phyloP scores from a whole-genome alignment of 768 basidiomycete species.

The Lactarius indigo region DNA sequence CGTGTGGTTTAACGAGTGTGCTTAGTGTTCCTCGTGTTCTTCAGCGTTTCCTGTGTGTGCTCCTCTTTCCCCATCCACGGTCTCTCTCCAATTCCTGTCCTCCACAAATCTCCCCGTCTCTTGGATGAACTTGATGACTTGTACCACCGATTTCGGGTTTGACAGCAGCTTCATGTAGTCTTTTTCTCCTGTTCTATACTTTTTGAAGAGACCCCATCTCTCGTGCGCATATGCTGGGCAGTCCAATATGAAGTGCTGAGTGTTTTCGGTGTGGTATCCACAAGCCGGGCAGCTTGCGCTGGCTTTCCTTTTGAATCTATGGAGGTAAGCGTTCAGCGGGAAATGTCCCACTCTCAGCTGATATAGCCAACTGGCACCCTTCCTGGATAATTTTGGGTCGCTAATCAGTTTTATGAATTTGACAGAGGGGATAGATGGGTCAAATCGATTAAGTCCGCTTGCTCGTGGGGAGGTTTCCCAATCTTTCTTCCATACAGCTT shows the following conservation, averaged over 20 bases:
- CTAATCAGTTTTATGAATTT: background rate
- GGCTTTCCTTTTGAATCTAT: background rate
- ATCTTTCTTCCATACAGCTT: background rate
- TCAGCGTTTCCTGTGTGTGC: no score
- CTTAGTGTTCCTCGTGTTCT: no score
- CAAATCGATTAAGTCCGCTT: accelerated
- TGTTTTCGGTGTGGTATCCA: background rate
- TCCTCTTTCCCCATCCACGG: no score
- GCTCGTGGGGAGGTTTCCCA: background rate
- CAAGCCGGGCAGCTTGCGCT: background rate
- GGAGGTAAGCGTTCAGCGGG: background rate
- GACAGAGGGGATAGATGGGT: background rate
- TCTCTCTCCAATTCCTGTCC: no score
- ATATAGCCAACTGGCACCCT: background rate
- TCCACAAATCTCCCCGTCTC: no score
- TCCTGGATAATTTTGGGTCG: background rate
- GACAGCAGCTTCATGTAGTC: no score
- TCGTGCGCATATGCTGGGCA: background rate
- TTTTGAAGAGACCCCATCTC: background rate
- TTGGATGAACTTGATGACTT: no score
- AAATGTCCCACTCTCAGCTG: background rate
- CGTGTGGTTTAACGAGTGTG: no score
- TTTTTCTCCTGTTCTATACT: no score
- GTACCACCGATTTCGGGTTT: no score
- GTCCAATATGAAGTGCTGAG: background rate